Conservation (phyloP, 176 grass and related monocot species). For the Hordeum marinum region DNA sequence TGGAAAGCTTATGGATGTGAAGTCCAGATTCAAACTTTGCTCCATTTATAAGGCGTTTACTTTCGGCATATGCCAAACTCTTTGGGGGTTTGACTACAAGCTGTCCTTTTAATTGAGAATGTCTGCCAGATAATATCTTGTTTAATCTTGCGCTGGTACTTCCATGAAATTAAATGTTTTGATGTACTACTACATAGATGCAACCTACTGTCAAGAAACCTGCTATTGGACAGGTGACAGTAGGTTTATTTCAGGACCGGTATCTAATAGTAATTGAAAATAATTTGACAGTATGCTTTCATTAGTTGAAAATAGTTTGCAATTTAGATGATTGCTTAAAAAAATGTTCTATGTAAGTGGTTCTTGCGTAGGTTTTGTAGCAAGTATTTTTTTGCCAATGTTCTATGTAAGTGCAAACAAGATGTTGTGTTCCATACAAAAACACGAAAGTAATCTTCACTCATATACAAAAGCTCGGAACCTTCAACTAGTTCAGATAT, state of each 20-base stretch:
- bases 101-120: neutral
- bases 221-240: neutral
- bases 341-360: neutral
- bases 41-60: neutral
- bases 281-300: neutral
- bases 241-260: neutral
- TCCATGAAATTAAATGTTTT: neutral
- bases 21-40: neutral
- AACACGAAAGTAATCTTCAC: neutral
- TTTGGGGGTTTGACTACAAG: neutral
- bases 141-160: neutral
- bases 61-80: neutral
- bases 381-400: too few relatives aligned
- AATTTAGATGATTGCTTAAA: neutral
- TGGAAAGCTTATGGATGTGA: neutral
- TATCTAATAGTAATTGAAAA: too few relatives aligned
- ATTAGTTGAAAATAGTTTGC: neutral
- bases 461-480: too few relatives aligned
- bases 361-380: too few relatives aligned
- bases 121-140: neutral
- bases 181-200: too few relatives aligned
- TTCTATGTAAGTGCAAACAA: too few relatives aligned
- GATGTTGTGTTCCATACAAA: too few relatives aligned
- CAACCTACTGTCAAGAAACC: conserved; percentile 4
- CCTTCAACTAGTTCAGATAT: too few relatives aligned